Conservation (phyloP, 495 filamentous ascomycete species). For the Neurospora pannonica region DNA sequence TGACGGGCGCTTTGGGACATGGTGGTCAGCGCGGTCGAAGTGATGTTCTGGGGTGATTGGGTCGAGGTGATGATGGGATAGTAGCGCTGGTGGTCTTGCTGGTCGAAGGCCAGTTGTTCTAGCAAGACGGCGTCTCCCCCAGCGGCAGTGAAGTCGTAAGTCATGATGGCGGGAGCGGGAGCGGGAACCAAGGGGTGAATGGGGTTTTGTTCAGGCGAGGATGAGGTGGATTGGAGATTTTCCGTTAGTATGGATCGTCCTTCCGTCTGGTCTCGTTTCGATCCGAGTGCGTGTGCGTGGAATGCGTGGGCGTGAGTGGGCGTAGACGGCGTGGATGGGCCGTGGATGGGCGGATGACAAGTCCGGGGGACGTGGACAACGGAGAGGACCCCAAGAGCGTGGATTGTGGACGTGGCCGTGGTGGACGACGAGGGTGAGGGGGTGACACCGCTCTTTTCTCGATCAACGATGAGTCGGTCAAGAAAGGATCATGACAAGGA, state of each 20-base stretch:
- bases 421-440: conserved; percentile 6
- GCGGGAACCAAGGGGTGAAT: conserved; percentile 11
- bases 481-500: conserved; percentile 22
- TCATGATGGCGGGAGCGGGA: conserved; percentile 35
- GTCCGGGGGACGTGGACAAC: background rate
- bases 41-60: conserved; percentile 32
- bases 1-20: conserved; percentile 30
- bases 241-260: conserved; percentile 13
- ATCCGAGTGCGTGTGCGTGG: background rate
- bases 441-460: conserved; percentile 31
- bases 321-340: background rate
- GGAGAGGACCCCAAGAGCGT: background rate
- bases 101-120: conserved; percentile 44
- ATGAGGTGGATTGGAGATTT: conserved; percentile 20
- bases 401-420: conserved; percentile 14
- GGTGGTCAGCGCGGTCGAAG: conserved; percentile 35
- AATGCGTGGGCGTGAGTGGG: background rate
- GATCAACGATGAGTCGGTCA: conserved; percentile 25
- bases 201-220: conserved; percentile 4
- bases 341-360: background rate
- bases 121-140: conserved; percentile 42
- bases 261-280: background rate
- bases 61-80: conserved; percentile 33
- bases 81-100: conserved; percentile 35
- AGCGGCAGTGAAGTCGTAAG: conserved; percentile 45